phyloP scores from a whole-genome alignment of 2,329 filamentous ascomycete genomes.

The Aschersonia sp. region DNA sequence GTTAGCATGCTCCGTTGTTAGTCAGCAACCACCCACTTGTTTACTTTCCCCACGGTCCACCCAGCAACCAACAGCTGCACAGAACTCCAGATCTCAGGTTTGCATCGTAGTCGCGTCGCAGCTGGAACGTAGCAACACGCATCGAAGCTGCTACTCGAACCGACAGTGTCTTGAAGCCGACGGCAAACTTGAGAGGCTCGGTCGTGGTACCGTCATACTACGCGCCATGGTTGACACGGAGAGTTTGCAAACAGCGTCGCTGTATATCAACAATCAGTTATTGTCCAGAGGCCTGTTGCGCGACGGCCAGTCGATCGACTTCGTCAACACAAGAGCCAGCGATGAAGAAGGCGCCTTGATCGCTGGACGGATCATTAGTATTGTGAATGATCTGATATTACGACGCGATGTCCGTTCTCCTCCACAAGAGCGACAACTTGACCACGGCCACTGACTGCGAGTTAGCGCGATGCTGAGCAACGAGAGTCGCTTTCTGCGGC shows the following conservation, averaged over 20 bases:
- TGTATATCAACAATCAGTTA: slow-evolving; percentile 61
- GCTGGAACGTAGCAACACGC: too few species aligned
- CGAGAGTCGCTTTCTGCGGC: slow-evolving; percentile 70
- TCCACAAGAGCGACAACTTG: background rate
- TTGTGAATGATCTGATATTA: slow-evolving; percentile 86
- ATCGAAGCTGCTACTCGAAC: too few species aligned
- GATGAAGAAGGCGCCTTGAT: slow-evolving; percentile 42
- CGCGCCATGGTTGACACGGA: slow-evolving; percentile 39
- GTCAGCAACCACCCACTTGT: too few species aligned
- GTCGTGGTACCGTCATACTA: too few species aligned
- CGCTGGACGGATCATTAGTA: slow-evolving; percentile 77
- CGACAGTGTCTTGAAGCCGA: too few species aligned
- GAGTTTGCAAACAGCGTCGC: slow-evolving; percentile 50
- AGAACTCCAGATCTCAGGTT: too few species aligned
- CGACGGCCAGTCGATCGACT: slow-evolving; percentile 66
- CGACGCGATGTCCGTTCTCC: slow-evolving; percentile 57
- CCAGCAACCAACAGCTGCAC: too few species aligned
- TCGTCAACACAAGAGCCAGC: slow-evolving; percentile 53
- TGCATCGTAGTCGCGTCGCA: too few species aligned
- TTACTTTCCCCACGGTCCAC: too few species aligned
- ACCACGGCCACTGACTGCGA: slow-evolving; percentile 4
- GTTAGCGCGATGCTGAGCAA: slow-evolving; percentile 74
- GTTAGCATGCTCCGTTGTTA: too few species aligned
- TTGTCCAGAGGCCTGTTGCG: slow-evolving; percentile 49
- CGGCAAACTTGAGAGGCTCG: too few species aligned